These are phyloP conservation scores for Acer saccharum DNA, from an alignment of 345 rosid species.

Conservation along the genomic window DNA sequence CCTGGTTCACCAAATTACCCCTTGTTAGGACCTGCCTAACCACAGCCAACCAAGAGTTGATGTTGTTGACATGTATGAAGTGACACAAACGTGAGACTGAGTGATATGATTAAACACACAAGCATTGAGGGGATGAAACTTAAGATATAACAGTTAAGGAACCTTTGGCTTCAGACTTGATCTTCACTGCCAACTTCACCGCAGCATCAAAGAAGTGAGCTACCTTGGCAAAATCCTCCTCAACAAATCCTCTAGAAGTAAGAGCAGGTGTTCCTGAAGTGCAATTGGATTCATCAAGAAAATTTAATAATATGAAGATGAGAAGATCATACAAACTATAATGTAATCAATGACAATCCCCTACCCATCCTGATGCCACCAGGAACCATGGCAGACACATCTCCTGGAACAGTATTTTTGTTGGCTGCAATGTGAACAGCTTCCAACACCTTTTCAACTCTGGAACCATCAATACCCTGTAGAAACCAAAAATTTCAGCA, in stretches of 20 bases:
- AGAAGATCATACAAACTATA: not conserved
- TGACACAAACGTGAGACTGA: not conserved
- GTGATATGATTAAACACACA: not conserved
- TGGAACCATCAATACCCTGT: constrained; percentile 94
- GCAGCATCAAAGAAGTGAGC: constrained; percentile 83
- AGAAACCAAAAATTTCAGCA: not conserved
- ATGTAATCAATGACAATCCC: constrained; percentile 10
- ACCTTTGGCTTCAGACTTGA: constrained; percentile 92
- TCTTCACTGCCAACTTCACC: constrained; percentile 61
- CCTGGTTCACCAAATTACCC: constrained; percentile 48
- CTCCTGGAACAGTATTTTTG: constrained; percentile 99
- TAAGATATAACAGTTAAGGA: constrained; percentile 13
- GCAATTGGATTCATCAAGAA: constrained; percentile 23
- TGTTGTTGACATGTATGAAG: not conserved
- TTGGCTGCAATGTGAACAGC: constrained; percentile 97
- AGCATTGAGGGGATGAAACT: not conserved
- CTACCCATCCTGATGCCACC: constrained; percentile 99
- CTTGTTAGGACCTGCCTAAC: constrained; percentile 4
- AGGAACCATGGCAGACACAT: constrained; percentile 99
- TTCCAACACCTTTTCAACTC: constrained; percentile 98
- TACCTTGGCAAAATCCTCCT: constrained; percentile 88
- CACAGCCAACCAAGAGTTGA: not conserved
- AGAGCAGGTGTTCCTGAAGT: constrained; percentile 91
- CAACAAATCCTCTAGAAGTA: constrained; percentile 84
- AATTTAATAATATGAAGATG: not conserved